phyloP scores from a whole-genome alignment of 2,329 filamentous ascomycete genomes.

The Blumeria hordei region DNA sequence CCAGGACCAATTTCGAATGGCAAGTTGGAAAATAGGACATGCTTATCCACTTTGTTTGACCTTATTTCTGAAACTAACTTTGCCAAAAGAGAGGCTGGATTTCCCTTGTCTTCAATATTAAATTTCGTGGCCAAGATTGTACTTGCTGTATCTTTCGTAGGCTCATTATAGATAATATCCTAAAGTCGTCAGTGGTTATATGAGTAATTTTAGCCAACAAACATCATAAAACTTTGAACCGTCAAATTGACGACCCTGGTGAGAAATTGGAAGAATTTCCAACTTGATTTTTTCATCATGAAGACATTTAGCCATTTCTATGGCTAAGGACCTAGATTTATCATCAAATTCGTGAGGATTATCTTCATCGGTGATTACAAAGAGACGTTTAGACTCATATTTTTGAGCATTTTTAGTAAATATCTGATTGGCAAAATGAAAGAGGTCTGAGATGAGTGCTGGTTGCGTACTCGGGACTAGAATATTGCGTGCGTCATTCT shows the following conservation, averaged over 20 bases:
- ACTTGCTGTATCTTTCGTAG: slow-evolving; percentile 43
- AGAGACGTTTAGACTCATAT: slow-evolving; percentile 78
- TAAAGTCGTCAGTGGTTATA: slow-evolving; percentile 16
- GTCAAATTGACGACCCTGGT: slow-evolving; percentile 47
- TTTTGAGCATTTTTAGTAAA: slow-evolving; percentile 90
- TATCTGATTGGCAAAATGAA: slow-evolving; percentile 90
- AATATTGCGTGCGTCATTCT: slow-evolving; percentile 43
- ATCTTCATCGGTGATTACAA: slow-evolving; percentile 88
- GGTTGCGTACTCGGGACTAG: slow-evolving; percentile 43
- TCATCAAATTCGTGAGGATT: slow-evolving; percentile 57
- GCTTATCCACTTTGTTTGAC: slow-evolving; percentile 66
- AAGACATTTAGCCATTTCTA: slow-evolving; percentile 75
- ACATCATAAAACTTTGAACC: slow-evolving; percentile 78
- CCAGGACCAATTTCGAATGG: slow-evolving; percentile 69
- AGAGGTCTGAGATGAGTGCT: slow-evolving; percentile 63
- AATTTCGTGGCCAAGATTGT: slow-evolving; percentile 28
- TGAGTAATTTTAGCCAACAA: slow-evolving; percentile 12
- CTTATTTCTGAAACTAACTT: slow-evolving; percentile 72
- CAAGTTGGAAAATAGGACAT: slow-evolving; percentile 69
- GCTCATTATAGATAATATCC: slow-evolving; percentile 77
- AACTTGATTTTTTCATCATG: slow-evolving; percentile 85
- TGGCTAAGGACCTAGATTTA: slow-evolving; percentile 46
- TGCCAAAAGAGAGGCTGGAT: slow-evolving; percentile 56
- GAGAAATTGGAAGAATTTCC: slow-evolving; percentile 76
- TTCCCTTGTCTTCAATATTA: slow-evolving; percentile 35